These are phyloP conservation scores for Yamadazyma kitorensis DNA, from an alignment of 805 yeast species.

Conservation along the genomic window DNA sequence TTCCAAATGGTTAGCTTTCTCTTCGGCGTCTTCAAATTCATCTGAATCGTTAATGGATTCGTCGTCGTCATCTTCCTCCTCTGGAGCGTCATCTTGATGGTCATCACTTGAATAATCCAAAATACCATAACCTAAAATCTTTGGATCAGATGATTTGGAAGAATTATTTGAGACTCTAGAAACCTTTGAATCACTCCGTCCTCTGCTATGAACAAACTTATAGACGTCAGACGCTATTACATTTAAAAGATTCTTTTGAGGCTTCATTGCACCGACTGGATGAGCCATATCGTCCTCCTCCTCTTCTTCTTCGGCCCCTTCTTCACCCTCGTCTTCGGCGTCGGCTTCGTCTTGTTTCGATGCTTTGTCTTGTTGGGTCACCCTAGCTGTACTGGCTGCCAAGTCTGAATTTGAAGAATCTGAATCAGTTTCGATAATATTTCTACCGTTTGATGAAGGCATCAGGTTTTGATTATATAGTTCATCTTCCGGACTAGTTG, in stretches of 20 bases:
- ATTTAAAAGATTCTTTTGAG: constrained; percentile 25
- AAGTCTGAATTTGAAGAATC: too few relatives aligned
- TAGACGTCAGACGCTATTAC: constrained; percentile 25
- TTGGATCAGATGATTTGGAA: not conserved
- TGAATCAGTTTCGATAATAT: not conserved
- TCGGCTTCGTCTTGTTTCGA: not conserved
- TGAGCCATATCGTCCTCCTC: constrained; percentile 31
- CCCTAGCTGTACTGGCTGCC: too few relatives aligned
- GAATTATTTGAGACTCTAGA: not conserved
- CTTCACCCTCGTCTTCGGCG: constrained; percentile 1
- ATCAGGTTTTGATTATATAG: not conserved
- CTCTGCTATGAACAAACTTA: constrained; percentile 8
- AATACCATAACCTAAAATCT: constrained; percentile 6
- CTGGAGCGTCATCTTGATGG: constrained; percentile 6
- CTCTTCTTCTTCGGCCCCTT: constrained; percentile 16
- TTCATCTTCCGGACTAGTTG: not conserved
- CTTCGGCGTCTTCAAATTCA: constrained; percentile 4
- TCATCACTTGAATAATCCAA: constrained; percentile 4
- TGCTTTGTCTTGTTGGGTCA: too few relatives aligned
- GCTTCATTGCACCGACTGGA: constrained; percentile 20
- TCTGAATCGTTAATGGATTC: constrained; percentile 2
- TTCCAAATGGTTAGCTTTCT: not conserved
- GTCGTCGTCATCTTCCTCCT: constrained; percentile 7
- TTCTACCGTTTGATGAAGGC: too few relatives aligned
- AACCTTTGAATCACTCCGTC: not conserved